These are phyloP conservation scores for Mortierella polycephala DNA, from an alignment of 371 early-diverging fungal genomes.

Conservation along the genomic window DNA sequence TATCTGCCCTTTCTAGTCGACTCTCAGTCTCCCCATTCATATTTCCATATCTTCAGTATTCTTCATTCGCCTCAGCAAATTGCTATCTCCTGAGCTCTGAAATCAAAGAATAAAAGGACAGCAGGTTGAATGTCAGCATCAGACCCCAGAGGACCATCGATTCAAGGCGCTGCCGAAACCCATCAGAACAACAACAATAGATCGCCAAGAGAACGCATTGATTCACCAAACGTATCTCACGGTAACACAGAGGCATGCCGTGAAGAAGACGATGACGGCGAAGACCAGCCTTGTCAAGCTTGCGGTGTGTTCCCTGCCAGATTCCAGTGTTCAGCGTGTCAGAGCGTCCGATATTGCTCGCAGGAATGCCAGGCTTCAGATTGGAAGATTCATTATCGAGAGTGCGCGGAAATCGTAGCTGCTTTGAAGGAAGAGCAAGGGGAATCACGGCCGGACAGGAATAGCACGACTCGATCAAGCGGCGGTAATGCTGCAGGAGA, in stretches of 20 bases:
- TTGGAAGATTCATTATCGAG: slow-evolving; percentile 69
- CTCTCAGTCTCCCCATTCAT: too few relatives aligned
- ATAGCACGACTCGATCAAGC: background rate
- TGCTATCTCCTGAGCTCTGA: too few relatives aligned
- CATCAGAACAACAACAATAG: background rate
- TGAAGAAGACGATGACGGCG: slow-evolving; percentile 4
- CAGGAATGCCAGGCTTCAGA: slow-evolving; percentile 72
- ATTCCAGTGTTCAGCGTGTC: slow-evolving; percentile 53
- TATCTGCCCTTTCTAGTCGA: too few relatives aligned
- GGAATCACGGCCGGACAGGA: slow-evolving; percentile 1
- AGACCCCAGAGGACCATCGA: too few relatives aligned
- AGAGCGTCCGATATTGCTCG: slow-evolving; percentile 71
- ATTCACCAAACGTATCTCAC: too few relatives aligned
- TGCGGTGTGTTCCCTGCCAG: slow-evolving; percentile 45
- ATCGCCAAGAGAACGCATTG: too few relatives aligned
- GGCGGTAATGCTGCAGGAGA: background rate
- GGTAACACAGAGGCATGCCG: too few relatives aligned
- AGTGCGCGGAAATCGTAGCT: slow-evolving; percentile 57
- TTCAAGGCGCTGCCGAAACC: too few relatives aligned
- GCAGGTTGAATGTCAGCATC: too few relatives aligned
- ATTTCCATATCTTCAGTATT: too few relatives aligned
- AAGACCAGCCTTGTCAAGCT: slow-evolving; percentile 48
- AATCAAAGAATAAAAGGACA: too few relatives aligned
- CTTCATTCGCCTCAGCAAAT: too few relatives aligned
- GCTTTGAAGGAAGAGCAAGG: slow-evolving; percentile 39